A percentile compares a stretch with the other conserved stretches of the same genome.
Evolutionary conservation across 176 grass and related monocot genomes (phyloP).

Genomic region (Musa acuminata): DNA sequence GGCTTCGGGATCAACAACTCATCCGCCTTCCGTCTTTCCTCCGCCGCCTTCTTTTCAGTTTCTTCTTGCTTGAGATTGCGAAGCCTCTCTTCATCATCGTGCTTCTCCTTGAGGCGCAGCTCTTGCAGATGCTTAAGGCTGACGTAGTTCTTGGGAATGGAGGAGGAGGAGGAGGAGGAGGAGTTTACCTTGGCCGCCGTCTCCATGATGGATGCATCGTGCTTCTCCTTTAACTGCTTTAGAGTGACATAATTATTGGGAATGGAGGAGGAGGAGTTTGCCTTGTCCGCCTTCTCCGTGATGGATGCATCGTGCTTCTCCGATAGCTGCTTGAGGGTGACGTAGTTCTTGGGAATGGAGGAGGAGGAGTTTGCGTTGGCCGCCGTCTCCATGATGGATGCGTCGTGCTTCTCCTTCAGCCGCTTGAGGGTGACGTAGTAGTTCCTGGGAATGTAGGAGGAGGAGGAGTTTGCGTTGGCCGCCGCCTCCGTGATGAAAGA

Average conservation of each 20-base stretch:
- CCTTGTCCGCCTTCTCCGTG: not conserved
- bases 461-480: too few relatives aligned
- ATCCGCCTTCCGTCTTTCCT: too few relatives aligned
- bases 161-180: not conserved
- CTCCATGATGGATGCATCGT: too few relatives aligned
- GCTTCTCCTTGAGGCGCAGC: slow-evolving; percentile 6
- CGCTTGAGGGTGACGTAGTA: not conserved
- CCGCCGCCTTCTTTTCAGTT: not conserved
- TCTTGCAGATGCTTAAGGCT: slow-evolving; percentile 6
- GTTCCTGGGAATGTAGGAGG: not conserved
- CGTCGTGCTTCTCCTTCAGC: not conserved
- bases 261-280: too few relatives aligned
- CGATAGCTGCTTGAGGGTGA: not conserved
- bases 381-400: not conserved
- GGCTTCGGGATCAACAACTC: too few relatives aligned
- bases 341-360: not conserved
- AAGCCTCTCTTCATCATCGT: not conserved
- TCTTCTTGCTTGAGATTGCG: not conserved
- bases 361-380: not conserved
- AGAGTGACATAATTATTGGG: too few relatives aligned
- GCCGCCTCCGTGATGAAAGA: too few relatives aligned
- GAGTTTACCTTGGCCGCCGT: not conserved
- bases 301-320: not conserved
- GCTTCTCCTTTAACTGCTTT: too few relatives aligned
- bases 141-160: not conserved